Conservation (phyloP, 257 asterid genomes). For the Leonotis leonurus region DNA sequence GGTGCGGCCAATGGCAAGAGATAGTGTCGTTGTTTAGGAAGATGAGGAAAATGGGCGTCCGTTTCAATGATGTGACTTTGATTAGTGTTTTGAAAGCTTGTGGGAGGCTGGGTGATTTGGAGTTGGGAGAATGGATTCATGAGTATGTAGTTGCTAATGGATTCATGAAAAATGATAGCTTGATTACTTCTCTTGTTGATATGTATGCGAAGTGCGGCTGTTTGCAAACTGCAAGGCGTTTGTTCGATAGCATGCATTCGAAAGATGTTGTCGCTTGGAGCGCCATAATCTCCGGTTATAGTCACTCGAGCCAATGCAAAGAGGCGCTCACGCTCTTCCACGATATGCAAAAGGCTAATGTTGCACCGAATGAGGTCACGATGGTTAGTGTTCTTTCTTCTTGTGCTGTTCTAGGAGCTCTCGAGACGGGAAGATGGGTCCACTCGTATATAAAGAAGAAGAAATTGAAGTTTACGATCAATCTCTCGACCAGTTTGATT, state of each 20-base stretch:
- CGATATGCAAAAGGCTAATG: conserved; percentile 34
- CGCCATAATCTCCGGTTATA: conserved; percentile 41
- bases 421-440: conserved; percentile 38
- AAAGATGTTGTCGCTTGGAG: conserved; percentile 45
- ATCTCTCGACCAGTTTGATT: conserved; percentile 32
- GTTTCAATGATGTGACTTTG: conserved; percentile 26
- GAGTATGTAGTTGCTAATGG: conserved; percentile 24
- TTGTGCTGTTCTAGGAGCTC: conserved; percentile 46
- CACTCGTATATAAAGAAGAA: conserved; percentile 33
- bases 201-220: conserved; percentile 39
- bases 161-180: conserved; percentile 15
- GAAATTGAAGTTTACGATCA: conserved; percentile 26
- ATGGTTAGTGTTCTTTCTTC: conserved; percentile 43
- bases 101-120: conserved; percentile 34
- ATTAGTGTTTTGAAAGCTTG: conserved; percentile 41
- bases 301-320: conserved; percentile 20
- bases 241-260: conserved; percentile 29
- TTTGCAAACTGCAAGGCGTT: conserved; percentile 27
- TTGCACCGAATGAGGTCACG: conserved; percentile 41
- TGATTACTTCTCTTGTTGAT: conserved; percentile 37
- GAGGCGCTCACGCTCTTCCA: conserved; percentile 35
- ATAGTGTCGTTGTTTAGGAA: conserved; percentile 21
- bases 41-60: conserved; percentile 19
- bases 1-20: conserved; percentile 29
- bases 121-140: conserved; percentile 38